Percentiles rank a stretch among this genome's conserved stretches.
Conservation (phyloP, 176 grass and related monocot species). For the Urochloa ruziziensis region DNA sequence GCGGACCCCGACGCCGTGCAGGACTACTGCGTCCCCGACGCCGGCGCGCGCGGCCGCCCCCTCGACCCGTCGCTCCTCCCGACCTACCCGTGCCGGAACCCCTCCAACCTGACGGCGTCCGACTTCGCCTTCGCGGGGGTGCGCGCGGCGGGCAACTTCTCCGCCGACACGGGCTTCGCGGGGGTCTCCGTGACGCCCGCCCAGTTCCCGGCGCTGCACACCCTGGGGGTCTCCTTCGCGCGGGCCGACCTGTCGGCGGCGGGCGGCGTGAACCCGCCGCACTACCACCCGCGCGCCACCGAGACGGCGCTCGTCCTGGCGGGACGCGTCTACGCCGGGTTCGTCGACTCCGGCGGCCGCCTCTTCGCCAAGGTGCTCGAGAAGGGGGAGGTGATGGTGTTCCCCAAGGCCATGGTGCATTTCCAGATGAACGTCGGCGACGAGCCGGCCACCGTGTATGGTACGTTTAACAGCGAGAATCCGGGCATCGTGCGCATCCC, state of each 20-base stretch:
- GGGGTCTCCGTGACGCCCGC: conserved; percentile 55
- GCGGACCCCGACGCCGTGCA: conserved; percentile 61
- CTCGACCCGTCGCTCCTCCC: conserved; percentile 41
- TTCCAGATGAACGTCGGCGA: conserved; percentile 87
- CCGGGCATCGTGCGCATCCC: conserved; percentile 72
- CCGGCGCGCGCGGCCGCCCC: conserved; percentile 36
- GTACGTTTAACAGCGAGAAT: conserved; percentile 85
- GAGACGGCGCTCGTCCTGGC: conserved; percentile 71
- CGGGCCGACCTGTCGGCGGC: conserved; percentile 61
- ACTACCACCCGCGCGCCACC: conserved; percentile 82
- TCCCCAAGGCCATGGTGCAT: conserved; percentile 66
- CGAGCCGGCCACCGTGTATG: conserved; percentile 51
- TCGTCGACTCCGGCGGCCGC: conserved; percentile 64
- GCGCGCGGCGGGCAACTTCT: conserved; percentile 59
- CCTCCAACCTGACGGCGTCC: conserved; percentile 50
- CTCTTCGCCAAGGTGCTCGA: conserved; percentile 73
- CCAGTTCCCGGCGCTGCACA: conserved; percentile 77
- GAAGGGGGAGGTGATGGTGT: conserved; percentile 82
- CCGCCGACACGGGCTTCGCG: conserved; percentile 57
- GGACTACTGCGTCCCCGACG: conserved; percentile 85
- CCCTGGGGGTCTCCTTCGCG: conserved; percentile 72
- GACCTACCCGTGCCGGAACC: conserved; percentile 60
- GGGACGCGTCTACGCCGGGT: conserved; percentile 67
- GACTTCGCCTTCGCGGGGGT: conserved; percentile 73
- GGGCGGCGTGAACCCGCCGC: conserved; percentile 74